Base-by-base conservation (phyloP, 164 flowering plant species). In the Piper betle region DNA sequence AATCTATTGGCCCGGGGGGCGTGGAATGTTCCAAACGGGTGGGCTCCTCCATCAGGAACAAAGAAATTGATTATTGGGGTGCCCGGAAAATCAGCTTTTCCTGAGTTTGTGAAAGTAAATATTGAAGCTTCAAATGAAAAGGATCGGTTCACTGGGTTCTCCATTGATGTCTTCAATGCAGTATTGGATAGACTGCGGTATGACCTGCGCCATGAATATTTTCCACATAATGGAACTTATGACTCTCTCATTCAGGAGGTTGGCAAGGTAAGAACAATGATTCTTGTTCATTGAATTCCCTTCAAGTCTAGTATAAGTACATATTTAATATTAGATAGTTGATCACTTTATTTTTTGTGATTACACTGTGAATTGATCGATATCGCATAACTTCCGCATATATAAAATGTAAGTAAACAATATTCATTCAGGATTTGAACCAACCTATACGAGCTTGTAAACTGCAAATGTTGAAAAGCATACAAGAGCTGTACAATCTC, bases 21-120 rank as follows among this genome's bases (percentile, higher is more conserved):
- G 55, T 19, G 53, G 52, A 11, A 61, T 5, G 42, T 13, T 1
- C 87, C 87, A 1, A 71, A 59, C 67, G 84, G 87, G 15, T 81
- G 86, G 86, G 69, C 69, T 20, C 71, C 78, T 75, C 82, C 84
- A 19, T 70, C 57, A 10, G 40, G 57, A 55, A 59, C 37, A 60
- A 72, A 69, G 57, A 75, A 61, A 3, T 3, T 86, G 70, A 73
- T 42, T 48, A 80, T 85, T 12, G 85, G 79, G 38, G 74, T 86
- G 57, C 87, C 88, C 0, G 77, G 62, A 0, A 65, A 57, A 20
- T 56, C 78, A 1, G 10, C 70, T 3, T 82, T 82, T 25, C 62
- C 70, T 5, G 62, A 78, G 65, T 79, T 84, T 60, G 82, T 84
- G 54, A 37, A 61, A 19, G 2, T 10, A 57, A 67, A 68, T 9